Conservation (phyloP, 768 basidiomycete species). For the Naganishia kalamii region DNA sequence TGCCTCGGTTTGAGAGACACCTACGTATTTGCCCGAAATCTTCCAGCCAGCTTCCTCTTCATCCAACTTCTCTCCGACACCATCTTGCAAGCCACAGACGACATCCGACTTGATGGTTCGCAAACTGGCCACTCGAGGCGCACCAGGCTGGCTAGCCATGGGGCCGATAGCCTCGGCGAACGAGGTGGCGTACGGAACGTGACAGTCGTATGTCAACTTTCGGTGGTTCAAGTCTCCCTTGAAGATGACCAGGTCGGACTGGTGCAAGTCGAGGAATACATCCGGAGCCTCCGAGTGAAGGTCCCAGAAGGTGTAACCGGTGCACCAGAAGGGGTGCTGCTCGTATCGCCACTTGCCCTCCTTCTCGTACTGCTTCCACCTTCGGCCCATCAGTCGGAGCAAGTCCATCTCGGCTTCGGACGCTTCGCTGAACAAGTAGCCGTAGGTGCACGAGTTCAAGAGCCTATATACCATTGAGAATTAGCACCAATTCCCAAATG, state of each 20-base stretch:
- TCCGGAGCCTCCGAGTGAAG: constrained; percentile 46
- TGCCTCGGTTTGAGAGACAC: constrained; percentile 47
- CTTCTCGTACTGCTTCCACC: constrained; percentile 94
- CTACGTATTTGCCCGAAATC: constrained; percentile 82
- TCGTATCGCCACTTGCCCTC: constrained; percentile 69
- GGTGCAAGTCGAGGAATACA: constrained; percentile 81
- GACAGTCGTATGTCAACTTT: constrained; percentile 56
- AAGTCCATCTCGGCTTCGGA: constrained; percentile 74
- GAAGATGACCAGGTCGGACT: constrained; percentile 82
- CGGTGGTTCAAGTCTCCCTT: constrained; percentile 93
- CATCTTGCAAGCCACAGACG: constrained; percentile 57
- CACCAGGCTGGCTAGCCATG: constrained; percentile 79
- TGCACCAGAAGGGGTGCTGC: constrained; percentile 54
- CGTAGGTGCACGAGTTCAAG: constrained; percentile 49
- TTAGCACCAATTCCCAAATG: constrained; percentile 33
- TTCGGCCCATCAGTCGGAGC: constrained; percentile 65
- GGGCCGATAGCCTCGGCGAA: constrained; percentile 88
- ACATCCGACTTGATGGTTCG: constrained; percentile 94
- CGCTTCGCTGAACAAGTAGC: constrained; percentile 81
- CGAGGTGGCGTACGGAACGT: constrained; percentile 57
- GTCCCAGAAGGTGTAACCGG: constrained; percentile 75
- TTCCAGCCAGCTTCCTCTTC: constrained; percentile 87
- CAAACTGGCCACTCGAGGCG: constrained; percentile 76
- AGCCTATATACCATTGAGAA: constrained; percentile 19
- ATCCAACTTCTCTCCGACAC: constrained; percentile 69